Conservation (phyloP, 495 filamentous ascomycete genomes). For the Aspergillus asperescens region DNA sequence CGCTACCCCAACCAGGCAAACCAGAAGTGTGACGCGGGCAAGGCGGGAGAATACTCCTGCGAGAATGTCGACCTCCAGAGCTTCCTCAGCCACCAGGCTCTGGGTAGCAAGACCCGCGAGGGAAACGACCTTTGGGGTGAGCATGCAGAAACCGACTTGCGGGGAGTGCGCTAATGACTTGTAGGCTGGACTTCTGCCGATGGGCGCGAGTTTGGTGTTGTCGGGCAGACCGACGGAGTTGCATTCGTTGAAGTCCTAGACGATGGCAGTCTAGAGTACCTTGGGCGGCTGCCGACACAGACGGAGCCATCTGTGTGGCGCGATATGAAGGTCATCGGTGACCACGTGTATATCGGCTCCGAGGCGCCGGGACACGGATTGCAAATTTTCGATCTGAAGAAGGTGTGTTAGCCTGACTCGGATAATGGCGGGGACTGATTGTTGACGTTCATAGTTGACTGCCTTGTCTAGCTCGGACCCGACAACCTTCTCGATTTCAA, state of each 20-base stretch:
- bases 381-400: slow-evolving; percentile 20
- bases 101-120: slow-evolving; percentile 18
- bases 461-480: background rate
- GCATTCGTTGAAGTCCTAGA: slow-evolving; percentile 16
- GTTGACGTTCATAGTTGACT: background rate
- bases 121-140: slow-evolving; percentile 21
- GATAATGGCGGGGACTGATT: background rate
- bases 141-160: background rate
- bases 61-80: slow-evolving; percentile 14
- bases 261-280: slow-evolving; percentile 16
- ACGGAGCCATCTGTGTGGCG: slow-evolving; percentile 14
- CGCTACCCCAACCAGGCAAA: slow-evolving; percentile 5
- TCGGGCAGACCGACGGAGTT: slow-evolving; percentile 19
- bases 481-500: slow-evolving; percentile 8
- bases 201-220: slow-evolving; percentile 19
- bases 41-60: slow-evolving; percentile 19
- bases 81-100: slow-evolving; percentile 19
- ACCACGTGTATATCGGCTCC: slow-evolving; percentile 20
- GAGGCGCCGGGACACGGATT: slow-evolving; percentile 17
- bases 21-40: slow-evolving; percentile 10
- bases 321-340: slow-evolving; percentile 18
- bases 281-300: slow-evolving; percentile 17
- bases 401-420: slow-evolving; percentile 7
- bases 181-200: slow-evolving; percentile 17
- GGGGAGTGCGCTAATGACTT: background rate